A percentile compares a stretch with the other conserved stretches of the same genome.
These are phyloP conservation scores for Tricholoma terreum DNA, from an alignment of 768 basidiomycete genomes.

Conservation along the genomic window DNA sequence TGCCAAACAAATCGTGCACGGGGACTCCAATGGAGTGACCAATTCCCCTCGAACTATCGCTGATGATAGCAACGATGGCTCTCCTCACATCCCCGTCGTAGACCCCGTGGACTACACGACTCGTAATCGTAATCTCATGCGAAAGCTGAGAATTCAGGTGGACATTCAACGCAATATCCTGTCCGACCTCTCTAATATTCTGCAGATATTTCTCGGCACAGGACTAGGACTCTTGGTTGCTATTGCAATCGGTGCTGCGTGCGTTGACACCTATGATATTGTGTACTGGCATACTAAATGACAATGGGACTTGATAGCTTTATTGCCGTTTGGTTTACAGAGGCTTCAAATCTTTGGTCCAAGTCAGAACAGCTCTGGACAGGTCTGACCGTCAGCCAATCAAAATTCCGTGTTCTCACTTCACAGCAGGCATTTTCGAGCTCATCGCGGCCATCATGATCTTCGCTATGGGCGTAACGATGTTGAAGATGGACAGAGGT, in stretches of 20 bases:
- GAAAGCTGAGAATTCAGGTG: constrained; percentile 70
- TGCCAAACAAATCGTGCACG: constrained; percentile 77
- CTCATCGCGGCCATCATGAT: constrained; percentile 78
- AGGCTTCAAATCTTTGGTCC: constrained; percentile 79
- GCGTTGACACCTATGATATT: constrained; percentile 11
- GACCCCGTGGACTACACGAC: constrained; percentile 26
- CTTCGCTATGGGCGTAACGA: constrained; percentile 89
- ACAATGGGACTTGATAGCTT: constrained; percentile 40
- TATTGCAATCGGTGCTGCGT: constrained; percentile 80
- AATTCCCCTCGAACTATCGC: constrained; percentile 6
- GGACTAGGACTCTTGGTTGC: constrained; percentile 74
- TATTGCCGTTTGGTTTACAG: constrained; percentile 94
- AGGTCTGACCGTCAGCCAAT: constrained; percentile 46
- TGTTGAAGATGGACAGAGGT: constrained; percentile 91
- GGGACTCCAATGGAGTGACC: constrained; percentile 25
- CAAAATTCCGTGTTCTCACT: neutral
- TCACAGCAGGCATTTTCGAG: constrained; percentile 57
- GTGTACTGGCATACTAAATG: neutral
- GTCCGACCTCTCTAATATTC: neutral
- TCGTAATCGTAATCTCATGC: constrained; percentile 46
- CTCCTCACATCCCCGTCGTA: constrained; percentile 18
- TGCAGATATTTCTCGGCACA: constrained; percentile 75
- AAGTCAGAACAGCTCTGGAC: constrained; percentile 92
- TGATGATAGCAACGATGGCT: constrained; percentile 26
- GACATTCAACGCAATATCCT: neutral